Base-by-base conservation (phyloP, 1,139 yeast genomes). In the Hyphopichia khmerensis region DNA sequence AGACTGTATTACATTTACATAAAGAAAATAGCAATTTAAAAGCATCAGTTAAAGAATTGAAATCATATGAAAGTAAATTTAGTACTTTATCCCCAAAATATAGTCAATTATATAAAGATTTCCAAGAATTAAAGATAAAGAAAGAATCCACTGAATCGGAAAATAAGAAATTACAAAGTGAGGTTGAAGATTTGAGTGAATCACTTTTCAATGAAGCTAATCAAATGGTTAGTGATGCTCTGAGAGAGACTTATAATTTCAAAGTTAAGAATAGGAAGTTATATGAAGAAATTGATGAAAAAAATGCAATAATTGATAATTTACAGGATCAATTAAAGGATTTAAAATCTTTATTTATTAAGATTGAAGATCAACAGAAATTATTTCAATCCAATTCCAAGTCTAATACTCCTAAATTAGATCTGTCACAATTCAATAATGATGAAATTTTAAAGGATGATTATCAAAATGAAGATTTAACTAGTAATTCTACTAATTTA, bases 131-230 rank as follows among this genome's bases (percentile, higher is more conserved):
- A 17, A 60, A 64, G 27, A 65, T 62, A 39, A 66, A 66, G 36
- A 72, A 77, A 41, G 60, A 55, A n/a, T 72, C 62, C 3, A 82
- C 87, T 1, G 87, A 84, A 48, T 65, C 69, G 15, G 84, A 84
- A 49, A 82, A 79, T 39, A 68, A 72, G 39, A 75, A 77, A 48
- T 62, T 88, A 38, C 76, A 82, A 45, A 77, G 72, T 16, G 96
- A 88, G 58, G 85, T 87, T 24, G 93, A 86, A 57, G 95, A 87
- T 36, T 67, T 88, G 42, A 79, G 89, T 1, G 88, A 83, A 2
- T 80, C 89, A 2, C 64, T 87, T 35, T 87, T 87, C 59, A 84
- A 80, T 52, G 93, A 87, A 56, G 96, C 96, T 17, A 87, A 87
- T 57, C 74, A 75, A 39, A 86, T 85, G 87, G 96, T 87, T 13